Evolutionary conservation across 225 moss, liverwort and hornwort species (phyloP), one percentile per base, ranked within the genome.

Genomic region (Marchantia polymorpha): DNA sequence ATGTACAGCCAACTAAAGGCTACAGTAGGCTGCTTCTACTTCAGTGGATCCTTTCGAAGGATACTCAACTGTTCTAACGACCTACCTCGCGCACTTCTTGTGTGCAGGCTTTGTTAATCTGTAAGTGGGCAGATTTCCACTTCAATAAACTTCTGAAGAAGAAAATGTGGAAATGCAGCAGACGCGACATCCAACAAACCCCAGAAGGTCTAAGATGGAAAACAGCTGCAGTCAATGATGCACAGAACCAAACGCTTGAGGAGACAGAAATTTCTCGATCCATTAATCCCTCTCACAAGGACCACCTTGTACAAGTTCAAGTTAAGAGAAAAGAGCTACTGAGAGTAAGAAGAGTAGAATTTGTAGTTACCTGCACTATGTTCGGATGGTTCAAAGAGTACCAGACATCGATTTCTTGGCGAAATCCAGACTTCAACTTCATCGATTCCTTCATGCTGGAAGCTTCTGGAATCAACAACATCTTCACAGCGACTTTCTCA

Each of bases 391-490:
- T 77, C 59, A 88, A 52, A 23, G 72, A 78, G 81, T 85, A 83
- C 87, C 87, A 88, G 20, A 88, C 67, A 72, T 78, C 85, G 70
- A 88, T 85, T 64, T 88, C 85, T 49, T 85, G 79, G 31, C 74
- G 82, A 76, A 88, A 88, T 61, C 85, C 80, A 22, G 78, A 54
- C 77, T 85, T 81, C 78, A 88, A 73, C 59, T 81, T 85, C 16
- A 73, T 69, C 31, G 82, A 80, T 55, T 88, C 87, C 55, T 77
- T 73, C 54, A 69, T 74, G 65, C 84, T 84, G 1, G 82, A 83
- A 6, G 87, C 80, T 79, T 88, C 87, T 70, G 85, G 87, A 19
- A 84, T 84, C 78, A 88, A 72, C 65, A 88, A 73, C 53, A 85
- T 75, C 80, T 88, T 88, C 8, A 88, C 85, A 39, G 87, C 87